Evolutionary conservation across 345 rosid species (phyloP).

Genomic region (Trapa bicornis): DNA sequence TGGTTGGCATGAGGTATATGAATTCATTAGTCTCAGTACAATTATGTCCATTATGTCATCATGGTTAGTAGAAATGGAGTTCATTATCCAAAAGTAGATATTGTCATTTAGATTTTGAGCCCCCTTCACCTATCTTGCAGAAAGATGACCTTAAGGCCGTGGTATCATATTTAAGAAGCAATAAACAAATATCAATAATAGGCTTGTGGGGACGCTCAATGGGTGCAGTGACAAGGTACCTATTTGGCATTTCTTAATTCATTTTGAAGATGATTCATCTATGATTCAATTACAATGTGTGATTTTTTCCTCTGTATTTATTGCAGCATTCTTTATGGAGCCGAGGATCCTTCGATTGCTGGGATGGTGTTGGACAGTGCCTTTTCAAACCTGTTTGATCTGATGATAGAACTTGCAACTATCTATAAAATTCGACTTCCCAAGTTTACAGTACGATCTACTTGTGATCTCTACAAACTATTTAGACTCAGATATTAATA

Average conservation of each 20-base stretch:
- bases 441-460: constrained; percentile 62
- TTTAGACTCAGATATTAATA: background rate
- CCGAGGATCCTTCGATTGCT: constrained; percentile 90
- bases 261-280: background rate
- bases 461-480: background rate
- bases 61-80: background rate
- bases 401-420: constrained; percentile 97
- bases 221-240: constrained; percentile 99
- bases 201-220: constrained; percentile 99
- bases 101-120: constrained; percentile 7
- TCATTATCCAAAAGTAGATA: background rate
- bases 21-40: background rate
- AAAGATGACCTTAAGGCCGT: constrained; percentile 85
- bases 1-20: constrained; percentile 87
- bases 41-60: background rate
- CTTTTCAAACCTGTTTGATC: constrained; percentile 84
- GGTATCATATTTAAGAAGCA: constrained; percentile 71
- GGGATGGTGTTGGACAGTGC: constrained; percentile 99
- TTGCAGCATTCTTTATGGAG: constrained; percentile 92
- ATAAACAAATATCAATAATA: constrained; percentile 53
- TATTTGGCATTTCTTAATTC: background rate
- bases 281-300: background rate
- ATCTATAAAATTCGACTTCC: constrained; percentile 87
- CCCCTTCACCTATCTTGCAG: constrained; percentile 22
- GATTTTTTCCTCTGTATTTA: constrained; percentile 7